Base-by-base conservation (phyloP, 2,329 filamentous ascomycete genomes). In the Sporothrix humicola region DNA sequence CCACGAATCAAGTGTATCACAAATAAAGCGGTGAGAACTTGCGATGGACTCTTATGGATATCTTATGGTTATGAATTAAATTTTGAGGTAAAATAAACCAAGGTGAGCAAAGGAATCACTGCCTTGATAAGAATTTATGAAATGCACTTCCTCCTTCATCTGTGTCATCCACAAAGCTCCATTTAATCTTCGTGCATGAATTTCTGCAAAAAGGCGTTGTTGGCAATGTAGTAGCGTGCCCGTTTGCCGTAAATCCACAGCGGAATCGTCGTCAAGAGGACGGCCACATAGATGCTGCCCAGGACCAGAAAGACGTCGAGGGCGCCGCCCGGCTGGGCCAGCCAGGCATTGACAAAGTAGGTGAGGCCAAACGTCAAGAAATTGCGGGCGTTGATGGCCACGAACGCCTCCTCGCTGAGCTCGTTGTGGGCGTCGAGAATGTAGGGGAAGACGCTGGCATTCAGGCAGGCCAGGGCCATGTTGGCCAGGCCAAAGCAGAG, bases 361-460 rank as follows among this genome's bases (percentile, higher is more conserved):
- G 83, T 85, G 66, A 85, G 74, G 1, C 83, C 83, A 74, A 86
- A 86, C 0, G 84, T 85, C 13, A 86, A 75, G 44, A 86, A 75
- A 72, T 86, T 85, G 71, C 85, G 81, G 5, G 84, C 82, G 73
- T 86, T 87, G 78, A 87, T 85, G 15, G 85, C 85, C 20, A 87
- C 85, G 75, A 87, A 86, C 1, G 84, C 84, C 68, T 85, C 76
- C 48, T 77, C 76, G 58, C 83, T 84, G 54, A 85, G 77, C 77
- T 85, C 84, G 44, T 82, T 83, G 72, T 85, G 78, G 54, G 82
- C 82, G 77, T 87, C 85, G 65, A 87, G 81, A 20, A 87, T 81
- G 74, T 87, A 87, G 12, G 85, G 85, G 76, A 86, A 86, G 5
- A 86, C 84, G 66, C 83, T 85, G 0, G 84, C 83, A 56, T 83